Base-by-base conservation (phyloP, 164 flowering plant species). In the Vitis rupestris region DNA sequence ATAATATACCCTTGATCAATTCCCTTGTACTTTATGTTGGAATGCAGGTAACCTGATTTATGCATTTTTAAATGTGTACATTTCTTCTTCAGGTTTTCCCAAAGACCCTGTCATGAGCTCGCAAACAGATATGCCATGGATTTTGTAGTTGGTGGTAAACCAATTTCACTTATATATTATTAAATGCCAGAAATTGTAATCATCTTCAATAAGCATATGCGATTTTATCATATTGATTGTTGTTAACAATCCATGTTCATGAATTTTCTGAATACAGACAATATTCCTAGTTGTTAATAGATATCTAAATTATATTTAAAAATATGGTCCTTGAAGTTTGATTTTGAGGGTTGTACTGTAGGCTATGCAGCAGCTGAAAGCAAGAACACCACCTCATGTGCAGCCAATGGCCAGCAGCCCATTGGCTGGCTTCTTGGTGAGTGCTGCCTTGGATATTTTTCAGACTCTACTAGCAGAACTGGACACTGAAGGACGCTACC, bases 11-110 rank as follows among this genome's bases (percentile, higher is more conserved):
- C 29, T 79, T 96, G 76, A 87, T 96, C 60, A 96, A 96, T 75
- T 93, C 99, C 37, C 94, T 96, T 74, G 99, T 96, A 63, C 97
- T 96, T 27, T 93, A 93, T 74, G 90, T 90, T 59, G 99, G 99
- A 63, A 93, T 93, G 90, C 98, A 96, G 97, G 99, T 96, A 80
- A 0, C 10, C 7, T 53, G 12, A 29, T 59, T 64, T 64, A 16
- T 31, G 58, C 16, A 11, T 10, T 54, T 10, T 64, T 8, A 61
- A 6, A 37, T 37, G 44, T 37, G 37, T 15, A 12, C 44, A 27
- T 64, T 52, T 58, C 4, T 53, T 55, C 4, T 50, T 68, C 13
- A 37, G 4, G 44, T 59, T 48, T 60, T 13, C 27, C 23, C 23
- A 16, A 15, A 57, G 17, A 37, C 44, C 44, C 44, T 37, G 44